Evolutionary conservation across 2,329 filamentous ascomycete species (phyloP), one percentile per base, ranked within the genome.

Genomic region (Pseudogymnoascus sp.): DNA sequence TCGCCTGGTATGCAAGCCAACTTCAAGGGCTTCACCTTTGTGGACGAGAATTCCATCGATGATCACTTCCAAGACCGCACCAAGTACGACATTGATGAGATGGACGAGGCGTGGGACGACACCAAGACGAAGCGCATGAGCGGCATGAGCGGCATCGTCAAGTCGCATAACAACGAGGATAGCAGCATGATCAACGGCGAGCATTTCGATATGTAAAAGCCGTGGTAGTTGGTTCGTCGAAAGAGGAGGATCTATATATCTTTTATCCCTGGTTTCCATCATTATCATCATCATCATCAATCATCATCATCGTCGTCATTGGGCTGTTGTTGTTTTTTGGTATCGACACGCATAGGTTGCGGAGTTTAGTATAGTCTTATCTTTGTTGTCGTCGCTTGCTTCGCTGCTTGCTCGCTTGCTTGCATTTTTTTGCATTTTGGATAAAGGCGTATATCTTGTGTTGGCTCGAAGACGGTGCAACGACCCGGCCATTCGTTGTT

Each of bases 21-120:
- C 73, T 99, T 99, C 80, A 91, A 95, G 72, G 95, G 95, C 36
- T 99, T 99, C 76, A 99, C 95, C 0, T 99, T 96, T 75, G 95
- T 97, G n/a, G 95, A 97, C 71, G 93, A 97, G 77, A 97, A 91
- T 72, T 90, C 91, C 1, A 87, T 99, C 63, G 93, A 97, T 62
- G 91, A 93, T 67, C 88, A 95, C 68, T 92, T 91, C 85, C 77
- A 78, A 64, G 80, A 80, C 65, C 77, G 79, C 61, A 73, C 63
- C 71, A 77, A 65, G 76, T 78, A 81, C 61, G 80, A 84, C 59
- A 79, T 82, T 61, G 84, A 87, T 67, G 81, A 86, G 23, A 86
- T 86, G 84, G 80, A 83, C 64, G 83, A 87, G 66, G 79, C 77
- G 39, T 73, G 72, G 69, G 73, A 74, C 42, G 71, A 72, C 51